A percentile compares a stretch with the other conserved stretches of the same genome.
phyloP scores from a whole-genome alignment of 1,284 basidiomycete genomes.

The Ganoderma multipileum region DNA sequence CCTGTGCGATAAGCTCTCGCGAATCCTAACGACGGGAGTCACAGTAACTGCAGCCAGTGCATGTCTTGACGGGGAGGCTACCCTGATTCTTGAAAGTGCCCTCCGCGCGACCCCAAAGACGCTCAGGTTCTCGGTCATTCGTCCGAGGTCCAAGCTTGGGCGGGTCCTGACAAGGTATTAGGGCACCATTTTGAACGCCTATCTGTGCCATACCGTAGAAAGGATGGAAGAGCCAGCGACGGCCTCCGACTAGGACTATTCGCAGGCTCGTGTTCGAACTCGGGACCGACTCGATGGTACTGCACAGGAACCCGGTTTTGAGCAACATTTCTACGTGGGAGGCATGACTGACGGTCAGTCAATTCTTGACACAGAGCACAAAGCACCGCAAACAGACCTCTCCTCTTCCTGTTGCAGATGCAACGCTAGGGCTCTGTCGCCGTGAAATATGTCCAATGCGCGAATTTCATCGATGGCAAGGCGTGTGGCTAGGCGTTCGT shows the following conservation, averaged over 20 bases:
- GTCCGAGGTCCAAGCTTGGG: background rate
- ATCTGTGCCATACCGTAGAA: background rate
- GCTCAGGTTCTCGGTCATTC: background rate
- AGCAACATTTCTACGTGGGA: background rate
- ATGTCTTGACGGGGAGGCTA: background rate
- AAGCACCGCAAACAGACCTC: background rate
- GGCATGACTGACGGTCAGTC: background rate
- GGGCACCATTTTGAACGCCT: background rate
- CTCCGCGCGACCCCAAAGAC: background rate
- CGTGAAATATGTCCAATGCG: background rate
- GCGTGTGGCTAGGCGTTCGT: constrained; percentile 8
- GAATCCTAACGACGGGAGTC: background rate
- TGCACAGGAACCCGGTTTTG: background rate
- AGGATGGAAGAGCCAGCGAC: background rate
- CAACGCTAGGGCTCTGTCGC: constrained; percentile 12
- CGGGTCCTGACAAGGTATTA: background rate
- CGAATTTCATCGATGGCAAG: constrained; percentile 17
- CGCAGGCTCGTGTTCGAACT: background rate
- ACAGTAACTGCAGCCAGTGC: background rate
- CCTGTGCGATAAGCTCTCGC: constrained; percentile 1
- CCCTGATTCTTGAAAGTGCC: background rate
- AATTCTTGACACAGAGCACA: background rate
- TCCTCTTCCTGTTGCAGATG: constrained; percentile 11
- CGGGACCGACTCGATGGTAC: background rate
- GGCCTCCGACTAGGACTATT: background rate